Base-by-base conservation (phyloP, 768 basidiomycete genomes). In the Phanerochaete carnosa region DNA sequence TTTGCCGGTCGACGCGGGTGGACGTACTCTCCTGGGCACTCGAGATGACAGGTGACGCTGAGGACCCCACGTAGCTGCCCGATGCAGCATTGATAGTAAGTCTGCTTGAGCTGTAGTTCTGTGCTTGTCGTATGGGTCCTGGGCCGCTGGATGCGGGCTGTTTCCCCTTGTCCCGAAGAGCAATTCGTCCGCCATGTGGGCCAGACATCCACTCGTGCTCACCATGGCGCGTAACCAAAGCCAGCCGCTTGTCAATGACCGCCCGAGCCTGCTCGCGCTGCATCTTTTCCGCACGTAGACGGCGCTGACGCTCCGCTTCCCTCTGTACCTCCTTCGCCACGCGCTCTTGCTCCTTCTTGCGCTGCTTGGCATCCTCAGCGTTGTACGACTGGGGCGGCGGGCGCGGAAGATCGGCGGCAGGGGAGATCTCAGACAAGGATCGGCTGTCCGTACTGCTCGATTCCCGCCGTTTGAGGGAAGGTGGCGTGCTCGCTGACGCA, bases 261-360 rank as follows among this genome's bases (percentile, higher is more conserved):
- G 92, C 93, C 57, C 94, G 85, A 19, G 94, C 92, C 73, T 94
- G 90, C 68, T 97, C 95, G 66, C 87, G 85, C 62, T 92, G 86
- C 69, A 78, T 86, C 67, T 85, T 86, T 72, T 88, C 85, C 19
- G 82, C 85, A 63, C 90, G 79, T 58, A 86, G 86, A 64, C 93
- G 90, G 63, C 89, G 87, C 66, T 92, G 90, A 68, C 88, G 84
- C 78, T 95, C 92, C 22, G 90, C 90, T 73, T 95, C 93, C 61
- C 82, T 84, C 79, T 95, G 92, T 19, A 90, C 89, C 73, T 95
- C 93, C 61, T 83, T 84, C 59, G 86, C 84, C 54, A 90, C 72
- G 39, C 89, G 84, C 68, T 90, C 87, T 2, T 88, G 88, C 73
- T 93, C 89, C 75, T 92, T 92, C 79, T 90, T 92, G 63, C 80